A percentile compares a stretch with the other conserved stretches of the same genome.
Evolutionary conservation across 2,329 filamentous ascomycete genomes (phyloP).

Genomic region (Colletotrichum eleusines): DNA sequence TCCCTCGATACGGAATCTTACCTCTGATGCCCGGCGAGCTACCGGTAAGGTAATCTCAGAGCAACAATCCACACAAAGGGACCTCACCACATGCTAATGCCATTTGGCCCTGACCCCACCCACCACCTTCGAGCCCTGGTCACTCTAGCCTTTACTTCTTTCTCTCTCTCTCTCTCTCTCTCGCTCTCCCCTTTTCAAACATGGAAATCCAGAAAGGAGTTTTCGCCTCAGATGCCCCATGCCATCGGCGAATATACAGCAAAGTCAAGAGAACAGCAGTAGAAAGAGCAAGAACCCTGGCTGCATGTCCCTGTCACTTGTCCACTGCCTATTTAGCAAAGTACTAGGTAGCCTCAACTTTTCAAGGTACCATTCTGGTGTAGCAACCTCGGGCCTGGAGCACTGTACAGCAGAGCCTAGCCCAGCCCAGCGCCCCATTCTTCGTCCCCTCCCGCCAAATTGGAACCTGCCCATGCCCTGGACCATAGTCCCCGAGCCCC

Average conservation of each 20-base stretch:
- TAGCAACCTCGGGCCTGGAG: constrained; percentile 20
- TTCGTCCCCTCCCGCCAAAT: constrained; percentile 39
- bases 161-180: background rate
- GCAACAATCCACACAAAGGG: constrained; percentile 15
- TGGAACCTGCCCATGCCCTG: constrained; percentile 36
- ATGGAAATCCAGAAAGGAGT: constrained; percentile 8
- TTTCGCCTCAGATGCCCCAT: background rate
- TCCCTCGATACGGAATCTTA: constrained; percentile 15
- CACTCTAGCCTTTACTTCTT: background rate
- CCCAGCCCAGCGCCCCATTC: constrained; percentile 38
- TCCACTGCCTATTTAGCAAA: constrained; percentile 6
- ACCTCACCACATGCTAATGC: constrained; percentile 31
- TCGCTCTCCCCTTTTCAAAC: background rate
- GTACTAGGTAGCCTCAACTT: constrained; percentile 1
- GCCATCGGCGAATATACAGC: background rate
- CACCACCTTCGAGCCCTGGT: background rate
- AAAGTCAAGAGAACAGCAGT: constrained; percentile 1
- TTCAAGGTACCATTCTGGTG: constrained; percentile 11
- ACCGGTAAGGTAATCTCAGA: constrained; percentile 15
- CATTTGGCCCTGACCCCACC: constrained; percentile 6
- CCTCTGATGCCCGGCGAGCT: constrained; percentile 16
- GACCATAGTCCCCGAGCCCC: constrained; percentile 33
- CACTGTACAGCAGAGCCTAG: constrained; percentile 34
- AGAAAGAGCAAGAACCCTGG: constrained; percentile 15
- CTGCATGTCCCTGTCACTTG: constrained; percentile 12